Evolutionary conservation across 129 eudicot species (phyloP).

Genomic region (Escallonia herrerae): DNA sequence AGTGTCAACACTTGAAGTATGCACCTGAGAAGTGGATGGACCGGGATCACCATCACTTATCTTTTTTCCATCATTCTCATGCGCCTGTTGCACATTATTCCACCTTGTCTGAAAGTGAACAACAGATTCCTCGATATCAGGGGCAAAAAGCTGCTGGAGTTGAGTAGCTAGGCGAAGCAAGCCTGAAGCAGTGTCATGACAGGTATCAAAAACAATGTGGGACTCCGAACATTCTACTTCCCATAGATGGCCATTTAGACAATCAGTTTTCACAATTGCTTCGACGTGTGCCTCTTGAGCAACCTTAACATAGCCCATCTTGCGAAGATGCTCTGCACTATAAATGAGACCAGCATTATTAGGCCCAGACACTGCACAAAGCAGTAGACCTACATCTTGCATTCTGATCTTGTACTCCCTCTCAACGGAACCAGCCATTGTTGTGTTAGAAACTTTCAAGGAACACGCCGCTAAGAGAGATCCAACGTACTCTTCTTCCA

Average conservation of each 20-base stretch:
- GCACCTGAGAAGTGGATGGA: conserved; percentile 33
- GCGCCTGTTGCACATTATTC: conserved; percentile 58
- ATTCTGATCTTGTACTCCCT: conserved; percentile 48
- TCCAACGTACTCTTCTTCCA: conserved; percentile 35
- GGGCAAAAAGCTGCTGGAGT: conserved; percentile 85
- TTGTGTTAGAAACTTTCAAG: conserved; percentile 49
- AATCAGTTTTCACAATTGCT: conserved; percentile 45
- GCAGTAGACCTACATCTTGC: conserved; percentile 80
- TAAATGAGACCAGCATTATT: conserved; percentile 27
- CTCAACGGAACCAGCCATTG: conserved; percentile 20
- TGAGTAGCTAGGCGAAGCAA: conserved; percentile 69
- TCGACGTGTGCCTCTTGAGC: conserved; percentile 77
- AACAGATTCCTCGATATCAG: conserved; percentile 76
- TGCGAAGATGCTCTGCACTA: conserved; percentile 52
- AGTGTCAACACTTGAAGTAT: conserved; percentile 16
- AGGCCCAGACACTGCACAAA: conserved; percentile 40
- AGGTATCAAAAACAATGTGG: conserved; percentile 56
- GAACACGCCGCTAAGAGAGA: conserved; percentile 83
- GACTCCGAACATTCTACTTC: conserved; percentile 73
- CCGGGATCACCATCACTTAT: conserved; percentile 16
- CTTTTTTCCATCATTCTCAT: conserved; percentile 24
- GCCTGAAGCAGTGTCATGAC: conserved; percentile 75
- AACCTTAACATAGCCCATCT: conserved; percentile 77
- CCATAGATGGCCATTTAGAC: conserved; percentile 57
- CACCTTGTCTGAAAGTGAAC: conserved; percentile 85